A percentile compares a stretch with the other conserved stretches of the same genome.
Evolutionary conservation across 2,329 filamentous ascomycete genomes (phyloP).

Genomic region (Cladosporium sp.): DNA sequence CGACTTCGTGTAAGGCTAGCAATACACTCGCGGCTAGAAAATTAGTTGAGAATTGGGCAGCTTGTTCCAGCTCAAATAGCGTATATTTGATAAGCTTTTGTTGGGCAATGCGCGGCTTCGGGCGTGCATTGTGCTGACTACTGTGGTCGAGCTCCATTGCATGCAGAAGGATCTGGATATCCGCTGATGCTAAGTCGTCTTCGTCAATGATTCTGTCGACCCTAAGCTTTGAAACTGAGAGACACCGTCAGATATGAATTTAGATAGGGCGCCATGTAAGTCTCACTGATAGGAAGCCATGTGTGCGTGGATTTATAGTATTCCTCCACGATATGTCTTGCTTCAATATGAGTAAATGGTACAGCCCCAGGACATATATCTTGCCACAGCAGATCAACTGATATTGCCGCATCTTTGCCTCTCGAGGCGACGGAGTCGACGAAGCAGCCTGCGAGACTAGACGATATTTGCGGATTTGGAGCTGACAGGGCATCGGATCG

Average conservation of each 20-base stretch:
- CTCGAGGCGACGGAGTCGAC: constrained; percentile 16
- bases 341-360: not conserved
- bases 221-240: constrained; percentile 3
- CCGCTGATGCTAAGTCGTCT: not conserved
- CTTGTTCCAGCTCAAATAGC: constrained; percentile 15
- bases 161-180: constrained; percentile 9
- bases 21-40: constrained; percentile 15
- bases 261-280: not conserved
- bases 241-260: not conserved
- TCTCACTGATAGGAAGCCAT: constrained; percentile 13
- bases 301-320: constrained; percentile 13
- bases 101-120: no score
- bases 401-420: constrained; percentile 3
- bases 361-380: constrained; percentile 4
- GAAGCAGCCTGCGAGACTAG: constrained; percentile 8
- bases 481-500: not conserved
- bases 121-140: not conserved
- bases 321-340: not conserved
- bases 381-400: constrained; percentile 6
- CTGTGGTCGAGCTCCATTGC: constrained; percentile 12
- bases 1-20: constrained; percentile 16
- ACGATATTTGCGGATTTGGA: not conserved
- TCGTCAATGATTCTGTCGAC: constrained; percentile 5
- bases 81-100: constrained; percentile 11
- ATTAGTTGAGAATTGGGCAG: constrained; percentile 13